phyloP scores from a whole-genome alignment of 495 filamentous ascomycete genomes.

The Penicillium samsonianum region DNA sequence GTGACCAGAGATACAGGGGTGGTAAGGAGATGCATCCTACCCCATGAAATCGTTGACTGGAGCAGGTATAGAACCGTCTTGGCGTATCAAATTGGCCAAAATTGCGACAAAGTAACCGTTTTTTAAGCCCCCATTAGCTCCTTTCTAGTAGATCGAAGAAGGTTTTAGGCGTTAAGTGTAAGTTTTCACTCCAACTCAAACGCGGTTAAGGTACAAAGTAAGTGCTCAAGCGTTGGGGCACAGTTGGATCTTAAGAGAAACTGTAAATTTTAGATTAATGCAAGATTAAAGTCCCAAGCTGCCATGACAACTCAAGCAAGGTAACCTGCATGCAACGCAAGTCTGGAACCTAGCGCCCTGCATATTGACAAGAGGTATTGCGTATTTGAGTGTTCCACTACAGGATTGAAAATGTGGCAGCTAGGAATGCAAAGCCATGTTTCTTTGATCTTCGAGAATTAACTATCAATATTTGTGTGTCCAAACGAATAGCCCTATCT shows the following conservation, averaged over 20 bases:
- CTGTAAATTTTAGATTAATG: neutral
- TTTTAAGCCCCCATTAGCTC: neutral
- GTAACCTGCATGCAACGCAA: neutral
- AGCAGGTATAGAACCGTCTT: neutral
- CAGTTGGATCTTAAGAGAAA: neutral
- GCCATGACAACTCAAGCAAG: neutral
- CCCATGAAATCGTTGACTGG: neutral
- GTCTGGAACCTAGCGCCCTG: conserved; percentile 1
- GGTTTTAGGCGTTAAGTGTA: neutral
- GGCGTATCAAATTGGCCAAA: neutral
- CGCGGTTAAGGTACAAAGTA: neutral
- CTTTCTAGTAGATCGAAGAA: neutral
- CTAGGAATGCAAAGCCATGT: neutral
- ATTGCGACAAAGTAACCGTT: neutral
- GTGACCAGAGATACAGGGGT: neutral
- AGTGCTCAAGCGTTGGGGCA: neutral
- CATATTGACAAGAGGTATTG: neutral
- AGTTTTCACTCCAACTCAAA: neutral
- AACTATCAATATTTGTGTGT: neutral
- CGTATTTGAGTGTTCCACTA: neutral
- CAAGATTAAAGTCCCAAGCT: neutral
- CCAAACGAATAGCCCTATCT: neutral
- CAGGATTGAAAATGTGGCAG: neutral
- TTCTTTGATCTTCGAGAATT: neutral
- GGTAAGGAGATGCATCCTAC: neutral